Conservation (phyloP, 2,329 filamentous ascomycete genomes). For the Paraconiothyrium sp. region DNA sequence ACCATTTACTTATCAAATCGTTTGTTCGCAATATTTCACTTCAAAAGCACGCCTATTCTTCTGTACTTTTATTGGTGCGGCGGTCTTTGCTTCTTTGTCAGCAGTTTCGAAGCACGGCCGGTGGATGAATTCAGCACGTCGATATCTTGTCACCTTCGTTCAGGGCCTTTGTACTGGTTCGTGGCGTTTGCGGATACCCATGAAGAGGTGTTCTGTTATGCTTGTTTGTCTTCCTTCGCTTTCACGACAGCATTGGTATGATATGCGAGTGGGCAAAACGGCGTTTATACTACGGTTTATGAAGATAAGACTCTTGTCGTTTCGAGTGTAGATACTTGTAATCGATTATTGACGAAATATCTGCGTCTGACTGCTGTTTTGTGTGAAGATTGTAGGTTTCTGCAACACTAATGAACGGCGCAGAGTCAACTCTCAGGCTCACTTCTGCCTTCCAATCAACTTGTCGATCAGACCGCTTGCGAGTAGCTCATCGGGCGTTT, state of each 20-base stretch:
- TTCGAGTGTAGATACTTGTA: slow-evolving; percentile 24
- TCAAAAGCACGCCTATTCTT: slow-evolving; percentile 19
- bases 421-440: neutral
- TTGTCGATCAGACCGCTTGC: no score
- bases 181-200: slow-evolving; percentile 24
- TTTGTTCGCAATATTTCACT: slow-evolving; percentile 12
- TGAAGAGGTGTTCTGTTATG: slow-evolving; percentile 13
- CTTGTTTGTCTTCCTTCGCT: slow-evolving; percentile 12
- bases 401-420: no score
- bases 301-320: slow-evolving; percentile 13
- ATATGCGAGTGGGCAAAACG: slow-evolving; percentile 7
- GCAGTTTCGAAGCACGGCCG: slow-evolving; percentile 8
- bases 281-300: slow-evolving; percentile 9
- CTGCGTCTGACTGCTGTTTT: neutral
- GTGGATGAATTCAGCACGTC: slow-evolving; percentile 7
- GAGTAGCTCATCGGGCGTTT: no score
- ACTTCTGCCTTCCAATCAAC: no score
- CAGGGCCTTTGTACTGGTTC: neutral
- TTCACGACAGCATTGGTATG: slow-evolving; percentile 11
- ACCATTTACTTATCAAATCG: neutral
- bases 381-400: neutral
- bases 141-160: slow-evolving; percentile 15
- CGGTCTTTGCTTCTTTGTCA: slow-evolving; percentile 11
- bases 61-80: slow-evolving; percentile 14
- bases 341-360: slow-evolving; percentile 6